These are phyloP conservation scores for Apiosordaria backusii DNA, from an alignment of 495 filamentous ascomycete genomes.

Conservation along the genomic window DNA sequence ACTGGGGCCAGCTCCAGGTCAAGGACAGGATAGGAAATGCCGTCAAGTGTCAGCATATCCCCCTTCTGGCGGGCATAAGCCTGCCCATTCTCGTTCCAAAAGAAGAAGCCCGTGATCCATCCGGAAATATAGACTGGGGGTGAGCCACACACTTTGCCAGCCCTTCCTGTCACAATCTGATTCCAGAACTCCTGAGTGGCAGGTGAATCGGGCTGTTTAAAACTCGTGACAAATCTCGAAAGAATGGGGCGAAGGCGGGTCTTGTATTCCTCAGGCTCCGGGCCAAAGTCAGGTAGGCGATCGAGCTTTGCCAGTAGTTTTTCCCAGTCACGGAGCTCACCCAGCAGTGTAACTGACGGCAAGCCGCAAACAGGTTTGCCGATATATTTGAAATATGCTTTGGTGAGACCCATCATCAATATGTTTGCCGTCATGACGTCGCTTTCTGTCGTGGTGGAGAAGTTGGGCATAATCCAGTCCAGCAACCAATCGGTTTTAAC, in stretches of 20 bases:
- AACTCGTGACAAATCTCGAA: constrained; percentile 34
- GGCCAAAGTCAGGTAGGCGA: constrained; percentile 32
- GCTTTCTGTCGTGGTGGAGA: constrained; percentile 34
- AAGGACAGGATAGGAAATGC: constrained; percentile 23
- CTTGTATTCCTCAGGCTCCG: constrained; percentile 31
- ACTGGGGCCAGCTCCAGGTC: constrained; percentile 25
- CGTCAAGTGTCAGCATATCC: constrained; percentile 19
- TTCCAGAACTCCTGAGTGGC: constrained; percentile 43
- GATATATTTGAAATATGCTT: constrained; percentile 33
- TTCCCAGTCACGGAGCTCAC: constrained; percentile 35
- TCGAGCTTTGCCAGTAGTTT: constrained; percentile 31
- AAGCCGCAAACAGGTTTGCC: constrained; percentile 34
- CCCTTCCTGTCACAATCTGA: constrained; percentile 25
- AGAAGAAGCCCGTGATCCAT: constrained; percentile 50
- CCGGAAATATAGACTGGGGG: constrained; percentile 35
- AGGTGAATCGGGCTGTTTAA: constrained; percentile 31
- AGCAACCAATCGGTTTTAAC: constrained; percentile 31
- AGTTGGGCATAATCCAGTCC: constrained; percentile 37
- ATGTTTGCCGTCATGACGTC: constrained; percentile 36
- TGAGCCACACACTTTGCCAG: constrained; percentile 21
- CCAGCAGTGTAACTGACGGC: constrained; percentile 40
- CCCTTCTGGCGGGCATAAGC: constrained; percentile 12
- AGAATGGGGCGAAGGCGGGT: constrained; percentile 37
- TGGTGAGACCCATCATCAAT: constrained; percentile 40
- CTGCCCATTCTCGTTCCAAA: constrained; percentile 41